Conservation (phyloP, 768 basidiomycete genomes). For the Rhodotorula graminis region DNA sequence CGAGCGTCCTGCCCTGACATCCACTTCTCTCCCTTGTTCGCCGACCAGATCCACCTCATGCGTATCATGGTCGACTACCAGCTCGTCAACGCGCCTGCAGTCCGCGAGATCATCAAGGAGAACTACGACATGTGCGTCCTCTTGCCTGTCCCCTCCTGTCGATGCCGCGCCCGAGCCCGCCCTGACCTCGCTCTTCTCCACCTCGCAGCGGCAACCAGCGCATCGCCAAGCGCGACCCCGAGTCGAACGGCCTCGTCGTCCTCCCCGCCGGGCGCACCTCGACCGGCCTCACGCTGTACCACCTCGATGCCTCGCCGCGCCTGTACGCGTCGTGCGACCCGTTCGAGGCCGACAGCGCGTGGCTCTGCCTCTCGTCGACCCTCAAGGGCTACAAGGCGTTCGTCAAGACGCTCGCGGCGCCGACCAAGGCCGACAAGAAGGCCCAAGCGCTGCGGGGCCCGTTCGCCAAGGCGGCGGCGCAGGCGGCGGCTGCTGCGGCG, state of each 20-base stretch:
- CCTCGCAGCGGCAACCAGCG: constrained; percentile 28
- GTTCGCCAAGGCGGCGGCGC: constrained; percentile 6
- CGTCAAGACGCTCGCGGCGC: constrained; percentile 16
- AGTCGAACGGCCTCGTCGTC: constrained; percentile 26
- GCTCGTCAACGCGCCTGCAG: background rate
- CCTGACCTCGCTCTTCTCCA: background rate
- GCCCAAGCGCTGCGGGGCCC: background rate
- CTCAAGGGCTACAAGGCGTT: constrained; percentile 25
- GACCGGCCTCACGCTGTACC: constrained; percentile 21
- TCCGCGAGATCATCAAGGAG: constrained; percentile 10
- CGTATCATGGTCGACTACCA: constrained; percentile 27
- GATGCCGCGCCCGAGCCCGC: background rate
- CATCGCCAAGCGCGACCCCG: constrained; percentile 22
- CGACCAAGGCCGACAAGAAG: constrained; percentile 8
- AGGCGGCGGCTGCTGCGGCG: too few relatives aligned
- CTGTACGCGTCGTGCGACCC: constrained; percentile 21
- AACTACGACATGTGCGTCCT: constrained; percentile 23
- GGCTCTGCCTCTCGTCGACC: constrained; percentile 11
- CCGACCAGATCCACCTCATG: constrained; percentile 32
- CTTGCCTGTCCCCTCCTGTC: background rate
- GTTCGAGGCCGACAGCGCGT: background rate
- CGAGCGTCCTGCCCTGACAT: too few relatives aligned
- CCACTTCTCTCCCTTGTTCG: background rate
- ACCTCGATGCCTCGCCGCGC: constrained; percentile 23
- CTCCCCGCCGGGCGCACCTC: constrained; percentile 22